A percentile compares a stretch with the other conserved stretches of the same genome.
Conservation (phyloP, 1,284 basidiomycete genomes). For the Trichosporon sp. region DNA sequence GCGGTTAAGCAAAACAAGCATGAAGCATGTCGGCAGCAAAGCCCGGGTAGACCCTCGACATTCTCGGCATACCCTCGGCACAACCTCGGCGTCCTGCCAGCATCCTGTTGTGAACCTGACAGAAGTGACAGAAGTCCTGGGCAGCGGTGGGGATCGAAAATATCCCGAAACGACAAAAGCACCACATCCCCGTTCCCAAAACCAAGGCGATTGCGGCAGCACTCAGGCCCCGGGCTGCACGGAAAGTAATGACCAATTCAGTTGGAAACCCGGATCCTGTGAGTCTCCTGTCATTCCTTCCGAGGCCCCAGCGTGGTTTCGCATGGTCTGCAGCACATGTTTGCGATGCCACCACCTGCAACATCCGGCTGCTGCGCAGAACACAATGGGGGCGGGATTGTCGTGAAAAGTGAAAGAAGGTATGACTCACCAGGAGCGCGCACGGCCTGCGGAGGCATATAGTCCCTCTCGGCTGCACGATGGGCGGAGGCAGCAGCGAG, state of each 20-base stretch:
- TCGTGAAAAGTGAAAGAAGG: not conserved
- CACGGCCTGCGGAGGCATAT: slow-evolving; percentile 21
- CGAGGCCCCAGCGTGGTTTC: not conserved
- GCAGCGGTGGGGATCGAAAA: not conserved
- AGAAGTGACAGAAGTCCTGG: not conserved
- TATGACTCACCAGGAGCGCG: slow-evolving; percentile 30
- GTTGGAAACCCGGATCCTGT: not conserved
- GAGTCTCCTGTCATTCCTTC: not conserved
- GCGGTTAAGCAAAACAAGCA: not conserved
- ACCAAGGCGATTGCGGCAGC: not conserved
- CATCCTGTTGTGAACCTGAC: not conserved
- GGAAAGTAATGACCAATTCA: slow-evolving; percentile 1
- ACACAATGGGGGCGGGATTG: not conserved
- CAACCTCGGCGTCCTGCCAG: too few relatives aligned
- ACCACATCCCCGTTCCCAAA: not conserved
- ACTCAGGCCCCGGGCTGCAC: not conserved
- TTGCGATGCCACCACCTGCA: not conserved
- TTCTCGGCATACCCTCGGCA: not conserved
- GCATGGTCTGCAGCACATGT: not conserved
- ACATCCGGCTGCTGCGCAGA: not conserved
- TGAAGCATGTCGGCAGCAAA: not conserved
- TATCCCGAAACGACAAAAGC: not conserved
- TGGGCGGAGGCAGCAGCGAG: slow-evolving; percentile 36
- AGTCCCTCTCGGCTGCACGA: slow-evolving; percentile 27
- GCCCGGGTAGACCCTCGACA: not conserved